These are phyloP conservation scores for Pyrus betulifolia DNA, from an alignment of 306 rosid genomes.

Conservation along the genomic window DNA sequence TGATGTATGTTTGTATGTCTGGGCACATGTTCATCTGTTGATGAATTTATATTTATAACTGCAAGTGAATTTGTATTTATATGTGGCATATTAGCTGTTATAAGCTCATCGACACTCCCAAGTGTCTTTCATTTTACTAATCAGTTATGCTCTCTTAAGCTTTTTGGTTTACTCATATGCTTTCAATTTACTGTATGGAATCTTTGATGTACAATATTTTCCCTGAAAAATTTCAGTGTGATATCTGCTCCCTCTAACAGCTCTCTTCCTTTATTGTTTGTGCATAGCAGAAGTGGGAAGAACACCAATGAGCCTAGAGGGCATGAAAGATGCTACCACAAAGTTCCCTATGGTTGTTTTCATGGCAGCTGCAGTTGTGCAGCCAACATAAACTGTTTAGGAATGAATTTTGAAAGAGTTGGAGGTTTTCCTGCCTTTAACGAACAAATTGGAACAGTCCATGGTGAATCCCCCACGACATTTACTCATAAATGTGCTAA, in stretches of 20 bases:
- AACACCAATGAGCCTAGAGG: constrained; percentile 22
- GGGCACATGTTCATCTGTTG: not conserved
- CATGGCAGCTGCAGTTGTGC: constrained; percentile 19
- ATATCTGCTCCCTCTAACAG: not conserved
- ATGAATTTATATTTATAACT: not conserved
- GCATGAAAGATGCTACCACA: constrained; percentile 28
- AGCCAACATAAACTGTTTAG: constrained; percentile 15
- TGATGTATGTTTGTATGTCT: not conserved
- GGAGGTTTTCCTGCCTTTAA: constrained; percentile 18
- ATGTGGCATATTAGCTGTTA: not conserved
- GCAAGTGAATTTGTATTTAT: not conserved
- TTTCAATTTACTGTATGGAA: not conserved
- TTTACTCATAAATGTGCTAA: constrained; percentile 19
- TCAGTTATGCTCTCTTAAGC: not conserved
- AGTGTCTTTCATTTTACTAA: not conserved
- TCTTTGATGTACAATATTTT: not conserved
- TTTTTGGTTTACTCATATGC: not conserved
- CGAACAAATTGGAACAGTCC: constrained; percentile 16
- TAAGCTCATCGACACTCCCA: not conserved
- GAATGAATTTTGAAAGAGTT: constrained; percentile 26
- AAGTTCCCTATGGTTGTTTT: constrained; percentile 22
- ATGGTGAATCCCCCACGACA: constrained; percentile 26
- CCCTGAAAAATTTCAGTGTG: not conserved
- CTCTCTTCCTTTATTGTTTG: constrained; percentile 17
- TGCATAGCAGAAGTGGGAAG: constrained; percentile 32